A percentile compares a stretch with the other conserved stretches of the same genome.
Evolutionary conservation across 768 basidiomycete species (phyloP).

Genomic region (Podaxis sp.): DNA sequence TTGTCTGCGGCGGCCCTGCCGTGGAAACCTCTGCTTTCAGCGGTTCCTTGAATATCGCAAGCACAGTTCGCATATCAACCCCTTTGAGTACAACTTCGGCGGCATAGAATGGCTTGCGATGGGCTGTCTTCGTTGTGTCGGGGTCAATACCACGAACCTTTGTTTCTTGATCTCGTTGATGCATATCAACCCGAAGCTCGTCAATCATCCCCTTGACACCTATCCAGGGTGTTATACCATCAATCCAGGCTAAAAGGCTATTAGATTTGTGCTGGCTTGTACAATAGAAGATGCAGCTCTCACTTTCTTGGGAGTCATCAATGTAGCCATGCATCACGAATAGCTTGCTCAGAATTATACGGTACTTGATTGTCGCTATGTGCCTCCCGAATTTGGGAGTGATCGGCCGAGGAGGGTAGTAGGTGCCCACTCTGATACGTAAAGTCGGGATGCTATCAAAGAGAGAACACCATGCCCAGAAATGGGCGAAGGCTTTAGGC

Average conservation of each 20-base stretch:
- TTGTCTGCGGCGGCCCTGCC: slow-evolving; percentile 41
- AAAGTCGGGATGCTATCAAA: slow-evolving; percentile 79
- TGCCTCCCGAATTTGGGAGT: slow-evolving; percentile 89
- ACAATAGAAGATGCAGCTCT: slow-evolving; percentile 18
- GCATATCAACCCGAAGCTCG: slow-evolving; percentile 84
- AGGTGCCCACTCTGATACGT: slow-evolving; percentile 85
- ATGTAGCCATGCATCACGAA: slow-evolving; percentile 87
- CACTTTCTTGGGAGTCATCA: slow-evolving; percentile 70
- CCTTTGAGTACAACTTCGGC: slow-evolving; percentile 81
- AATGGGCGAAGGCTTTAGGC: slow-evolving; percentile 82
- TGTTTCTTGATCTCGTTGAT: slow-evolving; percentile 86
- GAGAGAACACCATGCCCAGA: slow-evolving; percentile 88
- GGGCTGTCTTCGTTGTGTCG: slow-evolving; percentile 54
- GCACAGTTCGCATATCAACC: slow-evolving; percentile 71
- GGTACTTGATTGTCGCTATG: slow-evolving; percentile 90
- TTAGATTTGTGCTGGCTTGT: not conserved
- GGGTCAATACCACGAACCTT: slow-evolving; percentile 54
- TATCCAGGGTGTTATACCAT: slow-evolving; percentile 76
- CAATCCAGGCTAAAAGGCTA: slow-evolving; percentile 58
- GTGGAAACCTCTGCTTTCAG: slow-evolving; percentile 58
- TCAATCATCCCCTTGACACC: slow-evolving; percentile 85
- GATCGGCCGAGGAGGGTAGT: slow-evolving; percentile 66
- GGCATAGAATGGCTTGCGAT: slow-evolving; percentile 84
- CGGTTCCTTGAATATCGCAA: slow-evolving; percentile 76
- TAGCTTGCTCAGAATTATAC: slow-evolving; percentile 70